Percentiles rank a stretch among this genome's conserved stretches.
phyloP scores from a whole-genome alignment of 2,329 filamentous ascomycete genomes.

The Grosmannia huntii region DNA sequence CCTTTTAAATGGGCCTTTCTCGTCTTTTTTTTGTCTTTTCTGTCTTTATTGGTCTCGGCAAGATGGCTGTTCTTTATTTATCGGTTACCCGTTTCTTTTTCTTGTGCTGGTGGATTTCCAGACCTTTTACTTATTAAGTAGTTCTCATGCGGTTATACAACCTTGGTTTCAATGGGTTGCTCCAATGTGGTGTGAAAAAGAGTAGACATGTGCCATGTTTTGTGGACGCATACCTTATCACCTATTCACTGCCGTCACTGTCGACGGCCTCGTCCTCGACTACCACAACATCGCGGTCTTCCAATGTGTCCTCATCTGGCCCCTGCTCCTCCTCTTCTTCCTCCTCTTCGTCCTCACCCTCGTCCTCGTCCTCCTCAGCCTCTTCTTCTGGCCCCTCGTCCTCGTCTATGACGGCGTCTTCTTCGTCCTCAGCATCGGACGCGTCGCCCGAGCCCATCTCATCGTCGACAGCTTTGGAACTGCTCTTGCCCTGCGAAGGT shows the following conservation, averaged over 20 bases:
- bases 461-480: too few species aligned
- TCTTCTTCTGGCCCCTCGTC: constrained; percentile 19
- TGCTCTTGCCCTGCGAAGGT: constrained; percentile 15
- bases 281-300: constrained; percentile 24
- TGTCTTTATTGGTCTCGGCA: background rate
- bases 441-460: constrained; percentile 23
- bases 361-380: constrained; percentile 29
- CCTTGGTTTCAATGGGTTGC: too few species aligned
- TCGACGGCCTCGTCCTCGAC: constrained; percentile 50
- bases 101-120: too few species aligned
- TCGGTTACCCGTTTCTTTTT: too few species aligned
- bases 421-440: constrained; percentile 22
- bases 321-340: constrained; percentile 28
- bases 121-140: too few species aligned
- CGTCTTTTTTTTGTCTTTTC: background rate
- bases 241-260: constrained; percentile 42
- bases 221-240: background rate
- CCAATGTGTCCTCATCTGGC: constrained; percentile 31
- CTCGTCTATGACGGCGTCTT: constrained; percentile 20
- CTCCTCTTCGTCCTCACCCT: constrained; percentile 36
- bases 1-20: background rate
- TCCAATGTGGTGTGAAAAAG: too few species aligned
- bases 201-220: too few species aligned
- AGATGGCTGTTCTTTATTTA: too few species aligned
- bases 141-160: too few species aligned